Evolutionary conservation across 2,329 filamentous ascomycete species (phyloP).

Genomic region (Dactylellina sp.): DNA sequence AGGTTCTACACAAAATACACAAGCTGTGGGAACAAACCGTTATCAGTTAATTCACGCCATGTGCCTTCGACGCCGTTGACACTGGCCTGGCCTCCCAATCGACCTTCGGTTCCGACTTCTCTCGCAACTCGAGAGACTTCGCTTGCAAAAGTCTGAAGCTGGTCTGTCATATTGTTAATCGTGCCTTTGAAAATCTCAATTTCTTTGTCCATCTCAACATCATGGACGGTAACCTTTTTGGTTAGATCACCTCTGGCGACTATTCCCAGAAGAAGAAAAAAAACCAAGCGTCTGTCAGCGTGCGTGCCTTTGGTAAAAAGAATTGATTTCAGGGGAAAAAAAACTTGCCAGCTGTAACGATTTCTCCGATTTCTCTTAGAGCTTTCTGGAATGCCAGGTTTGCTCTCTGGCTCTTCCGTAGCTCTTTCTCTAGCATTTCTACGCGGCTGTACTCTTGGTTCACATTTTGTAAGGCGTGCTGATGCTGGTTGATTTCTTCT

Average conservation of each 20-base stretch:
- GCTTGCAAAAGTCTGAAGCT: constrained; percentile 94
- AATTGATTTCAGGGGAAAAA: neutral
- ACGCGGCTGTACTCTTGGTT: constrained; percentile 91
- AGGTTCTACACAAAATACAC: neutral
- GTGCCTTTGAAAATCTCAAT: constrained; percentile 98
- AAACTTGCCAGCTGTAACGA: constrained; percentile 77
- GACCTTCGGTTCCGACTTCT: constrained; percentile 95
- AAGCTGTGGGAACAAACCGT: constrained; percentile 63
- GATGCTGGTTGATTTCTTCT: constrained; percentile 87
- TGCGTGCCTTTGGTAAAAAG: neutral
- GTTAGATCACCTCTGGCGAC: constrained; percentile 95
- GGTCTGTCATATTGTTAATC: constrained; percentile 99
- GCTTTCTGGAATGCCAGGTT: constrained; percentile 99
- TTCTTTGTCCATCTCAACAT: constrained; percentile 96
- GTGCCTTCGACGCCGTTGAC: constrained; percentile 95
- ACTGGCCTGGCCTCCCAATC: constrained; percentile 91
- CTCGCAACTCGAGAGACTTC: constrained; percentile 94
- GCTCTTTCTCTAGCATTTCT: constrained; percentile 86
- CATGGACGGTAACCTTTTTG: constrained; percentile 96
- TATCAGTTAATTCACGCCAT: constrained; percentile 95
- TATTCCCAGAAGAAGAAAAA: constrained; percentile 30
- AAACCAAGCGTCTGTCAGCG: neutral
- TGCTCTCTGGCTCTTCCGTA: constrained; percentile 97
- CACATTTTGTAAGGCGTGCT: constrained; percentile 84
- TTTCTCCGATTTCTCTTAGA: constrained; percentile 93